These are phyloP conservation scores for Lentinula lateritia DNA, from an alignment of 768 basidiomycete species.

Conservation along the genomic window DNA sequence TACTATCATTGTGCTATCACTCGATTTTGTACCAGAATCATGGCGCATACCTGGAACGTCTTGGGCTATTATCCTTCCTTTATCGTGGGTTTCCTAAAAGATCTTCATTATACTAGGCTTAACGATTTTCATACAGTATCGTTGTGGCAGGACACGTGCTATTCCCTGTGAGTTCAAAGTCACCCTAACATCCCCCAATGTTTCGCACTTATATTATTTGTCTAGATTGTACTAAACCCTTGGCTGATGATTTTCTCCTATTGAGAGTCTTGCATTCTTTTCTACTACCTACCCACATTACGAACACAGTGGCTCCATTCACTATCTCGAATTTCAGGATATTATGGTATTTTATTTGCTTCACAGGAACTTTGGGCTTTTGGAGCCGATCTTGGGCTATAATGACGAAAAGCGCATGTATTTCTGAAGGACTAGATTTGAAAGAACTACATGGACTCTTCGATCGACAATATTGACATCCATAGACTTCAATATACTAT, in stretches of 20 bases:
- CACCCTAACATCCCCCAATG: neutral
- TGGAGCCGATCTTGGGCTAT: neutral
- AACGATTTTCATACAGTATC: slow-evolving; percentile 31
- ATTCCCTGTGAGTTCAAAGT: slow-evolving; percentile 54
- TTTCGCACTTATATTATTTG: neutral
- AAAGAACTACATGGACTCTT: neutral
- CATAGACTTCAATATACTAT: neutral
- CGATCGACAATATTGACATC: neutral
- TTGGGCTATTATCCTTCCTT: slow-evolving; percentile 77
- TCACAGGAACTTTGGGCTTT: neutral
- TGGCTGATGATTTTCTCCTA: slow-evolving; percentile 84
- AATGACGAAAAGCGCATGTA: neutral
- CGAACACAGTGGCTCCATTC: neutral
- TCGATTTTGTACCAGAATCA: slow-evolving; percentile 47
- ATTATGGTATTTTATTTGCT: neutral
- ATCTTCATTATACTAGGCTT: neutral
- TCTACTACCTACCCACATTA: neutral
- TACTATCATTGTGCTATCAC: slow-evolving; percentile 52
- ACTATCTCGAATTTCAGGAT: neutral
- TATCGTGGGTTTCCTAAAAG: slow-evolving; percentile 44
- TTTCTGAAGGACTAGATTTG: neutral
- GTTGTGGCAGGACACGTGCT: slow-evolving; percentile 63
- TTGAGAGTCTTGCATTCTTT: slow-evolving; percentile 12
- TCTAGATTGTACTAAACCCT: slow-evolving; percentile 76
- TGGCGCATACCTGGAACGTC: slow-evolving; percentile 58